phyloP scores from a whole-genome alignment of 2,329 filamentous ascomycete genomes.

The Metarhizium robertsii region DNA sequence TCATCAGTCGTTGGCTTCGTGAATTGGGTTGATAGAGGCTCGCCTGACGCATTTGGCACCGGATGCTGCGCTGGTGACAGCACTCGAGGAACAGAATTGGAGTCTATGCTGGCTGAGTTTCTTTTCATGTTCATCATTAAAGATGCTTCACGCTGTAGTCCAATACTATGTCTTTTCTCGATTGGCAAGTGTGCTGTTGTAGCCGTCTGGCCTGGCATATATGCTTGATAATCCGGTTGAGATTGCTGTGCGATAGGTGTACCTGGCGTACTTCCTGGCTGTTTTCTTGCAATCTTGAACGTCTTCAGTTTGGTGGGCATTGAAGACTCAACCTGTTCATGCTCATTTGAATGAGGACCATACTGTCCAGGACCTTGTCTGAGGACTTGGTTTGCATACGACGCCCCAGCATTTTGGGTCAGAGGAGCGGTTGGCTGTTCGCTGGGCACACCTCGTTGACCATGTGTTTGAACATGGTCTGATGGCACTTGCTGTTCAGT shows the following conservation, averaged over 20 bases:
- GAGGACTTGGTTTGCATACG: not conserved
- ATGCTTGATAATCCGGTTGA: constrained; percentile 7
- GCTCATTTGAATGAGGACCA: not conserved
- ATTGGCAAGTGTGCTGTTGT: not conserved
- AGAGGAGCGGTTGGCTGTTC: too few relatives aligned
- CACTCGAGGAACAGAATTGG: constrained; percentile 12
- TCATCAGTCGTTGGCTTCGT: not conserved
- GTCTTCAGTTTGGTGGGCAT: not conserved
- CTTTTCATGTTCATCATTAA: constrained; percentile 14
- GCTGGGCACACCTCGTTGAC: too few relatives aligned
- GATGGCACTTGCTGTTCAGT: not conserved
- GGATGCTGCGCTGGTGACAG: constrained; percentile 15
- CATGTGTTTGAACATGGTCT: too few relatives aligned
- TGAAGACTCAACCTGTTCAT: not conserved
- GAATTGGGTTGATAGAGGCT: not conserved
- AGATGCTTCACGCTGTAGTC: constrained; percentile 17
- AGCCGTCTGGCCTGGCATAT: constrained; percentile 6
- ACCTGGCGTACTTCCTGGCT: not conserved
- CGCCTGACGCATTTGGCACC: not conserved
- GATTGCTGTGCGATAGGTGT: not conserved
- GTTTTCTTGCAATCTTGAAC: constrained; percentile 12
- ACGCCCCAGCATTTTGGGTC: too few relatives aligned
- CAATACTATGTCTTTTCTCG: constrained; percentile 8
- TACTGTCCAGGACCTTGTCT: not conserved
- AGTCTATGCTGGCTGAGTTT: constrained; percentile 11